Base-by-base conservation (phyloP, 805 yeast genomes). In the Wickerhamomyces sydowiorum region DNA sequence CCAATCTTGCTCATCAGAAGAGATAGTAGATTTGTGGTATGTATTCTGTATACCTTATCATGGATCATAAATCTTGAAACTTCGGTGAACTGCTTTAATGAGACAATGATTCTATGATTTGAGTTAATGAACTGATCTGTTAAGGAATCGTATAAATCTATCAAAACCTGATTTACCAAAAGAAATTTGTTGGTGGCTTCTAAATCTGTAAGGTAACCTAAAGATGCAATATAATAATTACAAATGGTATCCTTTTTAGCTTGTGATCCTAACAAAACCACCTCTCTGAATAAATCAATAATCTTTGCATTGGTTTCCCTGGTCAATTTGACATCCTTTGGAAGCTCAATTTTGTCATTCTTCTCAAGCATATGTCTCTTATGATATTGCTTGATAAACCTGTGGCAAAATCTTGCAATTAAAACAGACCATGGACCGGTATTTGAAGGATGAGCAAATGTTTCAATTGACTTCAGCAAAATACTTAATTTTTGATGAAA, bases 381-480 rank as follows among this genome's bases (percentile, higher is more conserved):
- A 53, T 81, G 87, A 44, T 78, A 80, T 48, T 75, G 75, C 38
- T 72, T 67, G 0, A 80, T 73, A 40, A 87, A 64, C 35, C 78
- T 73, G 46, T 74, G 72, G n/a, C 85, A 66, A 22, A 86, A 72
- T 43, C 76, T 76, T 1, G 95, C 72, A 24, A 91, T 75, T 5
- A 81, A 66, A 22, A 73, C 62, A 0, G 95, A 75, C 97, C 98
- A 90, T n/a, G 73, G 72, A 0, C 96, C 98, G n/a, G 71, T 61
- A 59, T 90, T 90, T 0, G 98, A 89, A 7, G 99, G 99, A 60
- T 93, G 97, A 3, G 80, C 81, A 61, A 82, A 86, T 17, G 96
- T 86, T 47, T 77, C 82, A 6, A 89, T 67, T 0, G 95, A 78
- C 41, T 79, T 78, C n/a, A 84, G 51, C 22, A 86, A 65, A 0